Evolutionary conservation across 2,329 filamentous ascomycete genomes (phyloP), one percentile per base, ranked within the genome.

Genomic region (Teratosphaeria viscida): DNA sequence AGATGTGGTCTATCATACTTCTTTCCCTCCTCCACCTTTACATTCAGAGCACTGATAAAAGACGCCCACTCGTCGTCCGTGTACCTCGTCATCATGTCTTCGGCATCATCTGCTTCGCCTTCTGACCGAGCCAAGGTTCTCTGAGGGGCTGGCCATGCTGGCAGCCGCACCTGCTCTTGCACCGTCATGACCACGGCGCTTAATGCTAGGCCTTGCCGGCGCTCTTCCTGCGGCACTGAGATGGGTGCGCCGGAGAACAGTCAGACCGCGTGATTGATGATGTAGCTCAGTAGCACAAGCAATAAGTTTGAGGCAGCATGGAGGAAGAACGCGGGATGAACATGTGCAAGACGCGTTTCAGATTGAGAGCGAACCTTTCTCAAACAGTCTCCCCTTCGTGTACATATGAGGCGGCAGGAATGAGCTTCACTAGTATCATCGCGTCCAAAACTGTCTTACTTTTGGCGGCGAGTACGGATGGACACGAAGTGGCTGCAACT

Each of bases 41-140:
- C 59, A 52, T 67, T 62, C n/a, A 62, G 71, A 59, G 76, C 69
- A 8, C 68, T 66, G 60, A 78, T 75, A 59, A 77, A 74, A 55
- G 65, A 65, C 32, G 70, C 70, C 77, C 77, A 78, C 66, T 78
- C 76, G 32, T 68, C 66, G 61, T 78, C 74, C n/a, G 76, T 77
- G 61, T 77, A 78, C 58, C 75, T 70, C 59, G 72, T 74, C 8
- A 74, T 75, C 59, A 63, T 67, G 52, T 54, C 43, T 16, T 10
- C 19, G 2, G 43, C 43, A 49, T 49, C 16, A 1, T 49, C 43
- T 49, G 43, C 43, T 23, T 19, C n/a, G n/a, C n/a, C 11, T 49
- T 16, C 10, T 16, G 43, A 19, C 43, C 19, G 43, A 1, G 5
- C 43, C 5, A 23, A 23, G 16, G 43, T 2, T 4, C 11, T n/a